phyloP scores from a whole-genome alignment of 345 rosid species.

The Camelina sativa region DNA sequence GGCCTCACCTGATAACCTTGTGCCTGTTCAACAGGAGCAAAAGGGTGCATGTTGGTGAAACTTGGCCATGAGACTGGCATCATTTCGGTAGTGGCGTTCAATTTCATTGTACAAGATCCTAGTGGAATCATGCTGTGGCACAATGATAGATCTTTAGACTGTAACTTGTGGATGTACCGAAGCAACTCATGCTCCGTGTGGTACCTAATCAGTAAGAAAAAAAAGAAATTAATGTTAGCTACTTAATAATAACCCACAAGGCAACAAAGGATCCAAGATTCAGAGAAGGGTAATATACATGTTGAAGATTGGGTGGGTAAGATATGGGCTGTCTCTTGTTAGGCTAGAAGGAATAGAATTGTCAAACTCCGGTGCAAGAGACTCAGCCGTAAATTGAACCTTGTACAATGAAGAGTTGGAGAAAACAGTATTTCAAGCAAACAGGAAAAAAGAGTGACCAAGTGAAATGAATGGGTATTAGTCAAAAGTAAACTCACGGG shows the following conservation, averaged over 20 bases:
- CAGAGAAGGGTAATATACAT: slow-evolving; percentile 51
- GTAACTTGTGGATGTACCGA: slow-evolving; percentile 74
- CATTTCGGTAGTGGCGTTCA: slow-evolving; percentile 98
- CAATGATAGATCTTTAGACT: slow-evolving; percentile 87
- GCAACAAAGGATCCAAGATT: slow-evolving; percentile 22
- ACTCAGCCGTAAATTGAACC: slow-evolving; percentile 87
- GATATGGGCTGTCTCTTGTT: slow-evolving; percentile 72
- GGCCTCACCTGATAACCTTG: slow-evolving; percentile 80
- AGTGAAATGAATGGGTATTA: neutral
- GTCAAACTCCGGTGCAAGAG: slow-evolving; percentile 83
- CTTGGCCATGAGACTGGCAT: slow-evolving; percentile 94
- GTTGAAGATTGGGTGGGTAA: slow-evolving; percentile 86
- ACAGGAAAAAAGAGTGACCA: neutral
- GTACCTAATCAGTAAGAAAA: slow-evolving; percentile 52
- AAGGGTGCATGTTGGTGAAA: slow-evolving; percentile 90
- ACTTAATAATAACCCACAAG: slow-evolving; percentile 23
- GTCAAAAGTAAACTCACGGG: slow-evolving; percentile 56
- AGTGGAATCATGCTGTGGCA: slow-evolving; percentile 99
- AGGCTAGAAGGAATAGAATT: slow-evolving; percentile 70
- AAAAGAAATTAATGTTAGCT: slow-evolving; percentile 34
- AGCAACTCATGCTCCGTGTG: slow-evolving; percentile 97
- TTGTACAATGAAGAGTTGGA: slow-evolving; percentile 28
- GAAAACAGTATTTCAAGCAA: neutral
- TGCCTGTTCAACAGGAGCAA: slow-evolving; percentile 83
- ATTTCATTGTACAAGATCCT: slow-evolving; percentile 98